Evolutionary conservation across 768 basidiomycete species (phyloP).

Genomic region (Strobilomyces echinocephalus): DNA sequence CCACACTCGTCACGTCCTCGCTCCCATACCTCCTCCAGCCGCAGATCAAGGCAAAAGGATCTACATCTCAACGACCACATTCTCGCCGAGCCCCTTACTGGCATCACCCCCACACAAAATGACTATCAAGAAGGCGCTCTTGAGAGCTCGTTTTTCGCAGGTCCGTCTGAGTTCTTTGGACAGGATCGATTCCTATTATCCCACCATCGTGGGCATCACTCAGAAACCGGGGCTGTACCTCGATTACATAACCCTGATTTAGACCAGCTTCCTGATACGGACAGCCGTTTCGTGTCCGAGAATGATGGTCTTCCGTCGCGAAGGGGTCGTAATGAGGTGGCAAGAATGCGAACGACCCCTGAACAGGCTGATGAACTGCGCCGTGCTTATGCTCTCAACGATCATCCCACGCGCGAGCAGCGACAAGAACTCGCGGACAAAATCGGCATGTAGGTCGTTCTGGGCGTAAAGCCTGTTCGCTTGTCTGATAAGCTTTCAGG

Average conservation of each 20-base stretch:
- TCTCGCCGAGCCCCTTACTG: constrained; percentile 19
- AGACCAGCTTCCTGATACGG: constrained; percentile 47
- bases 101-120: constrained; percentile 3
- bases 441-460: constrained; percentile 67
- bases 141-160: constrained; percentile 31
- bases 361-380: constrained; percentile 68
- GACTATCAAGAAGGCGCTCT: constrained; percentile 17
- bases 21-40: constrained; percentile 22
- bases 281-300: constrained; percentile 50
- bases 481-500: constrained; percentile 43
- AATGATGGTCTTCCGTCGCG: constrained; percentile 36
- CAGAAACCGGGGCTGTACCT: constrained; percentile 23
- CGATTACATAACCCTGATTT: constrained; percentile 39
- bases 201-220: constrained; percentile 31
- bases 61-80: constrained; percentile 27
- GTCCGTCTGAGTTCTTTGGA: constrained; percentile 26
- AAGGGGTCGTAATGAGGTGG: constrained; percentile 26
- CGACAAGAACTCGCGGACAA: constrained; percentile 58
- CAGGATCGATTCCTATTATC: constrained; percentile 31
- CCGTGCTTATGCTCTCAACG: constrained; percentile 57
- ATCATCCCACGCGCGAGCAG: constrained; percentile 66
- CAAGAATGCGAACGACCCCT: constrained; percentile 56
- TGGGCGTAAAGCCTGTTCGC: constrained; percentile 5
- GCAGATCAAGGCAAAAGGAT: constrained; percentile 31
- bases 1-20: constrained; percentile 24